These are phyloP conservation scores for Vitis hybrid DNA, from an alignment of 177 flowering plant genomes.

Conservation along the genomic window DNA sequence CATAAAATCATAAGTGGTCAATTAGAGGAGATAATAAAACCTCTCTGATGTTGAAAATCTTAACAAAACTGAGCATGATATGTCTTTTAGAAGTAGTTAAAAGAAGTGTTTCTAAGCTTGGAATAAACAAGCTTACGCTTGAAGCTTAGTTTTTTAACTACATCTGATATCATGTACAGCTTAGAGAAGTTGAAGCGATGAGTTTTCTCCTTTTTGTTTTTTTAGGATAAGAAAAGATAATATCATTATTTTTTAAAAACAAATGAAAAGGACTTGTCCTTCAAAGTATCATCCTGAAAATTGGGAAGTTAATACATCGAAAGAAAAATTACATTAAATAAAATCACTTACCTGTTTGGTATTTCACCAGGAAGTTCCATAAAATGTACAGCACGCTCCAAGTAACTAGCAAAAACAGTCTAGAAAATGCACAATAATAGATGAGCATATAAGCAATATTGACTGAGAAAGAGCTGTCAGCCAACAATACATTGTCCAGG, in stretches of 20 bases:
- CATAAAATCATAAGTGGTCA: background rate
- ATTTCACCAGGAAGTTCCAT: constrained; percentile 99
- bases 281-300: background rate
- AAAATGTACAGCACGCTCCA: constrained; percentile 87
- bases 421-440: constrained; percentile 20
- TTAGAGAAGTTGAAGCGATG: no score
- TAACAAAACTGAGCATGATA: no score
- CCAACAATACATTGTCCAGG: background rate
- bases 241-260: background rate
- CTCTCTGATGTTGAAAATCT: no score
- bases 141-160: no score
- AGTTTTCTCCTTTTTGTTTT: no score
- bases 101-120: no score
- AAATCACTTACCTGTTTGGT: constrained; percentile 75
- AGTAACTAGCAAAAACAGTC: constrained; percentile 83
- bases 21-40: no score
- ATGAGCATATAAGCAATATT: background rate
- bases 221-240: no score
- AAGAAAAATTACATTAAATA: background rate
- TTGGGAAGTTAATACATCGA: no score
- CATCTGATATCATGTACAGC: no score
- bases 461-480: background rate
- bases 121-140: no score
- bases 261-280: background rate
- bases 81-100: no score